Percentiles rank a stretch among this genome's conserved stretches.
Conservation (phyloP, 257 asterid species). For the Solanum arcanum region DNA sequence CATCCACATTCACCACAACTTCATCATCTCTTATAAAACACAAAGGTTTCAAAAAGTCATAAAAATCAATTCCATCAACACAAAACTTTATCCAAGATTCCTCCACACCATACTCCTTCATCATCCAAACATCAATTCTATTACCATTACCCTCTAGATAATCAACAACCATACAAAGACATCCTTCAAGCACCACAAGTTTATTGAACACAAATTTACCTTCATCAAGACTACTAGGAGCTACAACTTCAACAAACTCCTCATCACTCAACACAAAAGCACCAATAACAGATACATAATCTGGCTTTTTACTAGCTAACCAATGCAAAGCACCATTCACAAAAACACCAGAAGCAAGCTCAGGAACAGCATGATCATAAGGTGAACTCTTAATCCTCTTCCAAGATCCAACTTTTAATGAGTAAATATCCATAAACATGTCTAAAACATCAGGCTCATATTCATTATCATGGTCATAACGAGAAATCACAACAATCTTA, state of each 20-base stretch:
- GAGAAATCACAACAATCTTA: background rate
- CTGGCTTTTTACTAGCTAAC: slow-evolving; percentile 15
- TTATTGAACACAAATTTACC: slow-evolving; percentile 6
- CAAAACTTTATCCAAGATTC: slow-evolving; percentile 27
- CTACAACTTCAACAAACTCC: slow-evolving; percentile 25
- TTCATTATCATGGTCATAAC: background rate
- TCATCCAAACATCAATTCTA: slow-evolving; percentile 22
- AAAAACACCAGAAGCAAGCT: slow-evolving; percentile 13
- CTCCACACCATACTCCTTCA: slow-evolving; percentile 26
- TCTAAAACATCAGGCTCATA: background rate
- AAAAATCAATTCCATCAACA: background rate
- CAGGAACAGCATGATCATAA: slow-evolving; percentile 22
- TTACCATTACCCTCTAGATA: background rate
- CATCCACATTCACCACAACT: slow-evolving; percentile 10
- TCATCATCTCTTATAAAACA: slow-evolving; percentile 17
- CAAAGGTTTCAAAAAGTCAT: slow-evolving; percentile 2
- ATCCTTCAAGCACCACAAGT: slow-evolving; percentile 25
- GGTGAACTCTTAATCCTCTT: slow-evolving; percentile 26
- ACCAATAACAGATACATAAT: slow-evolving; percentile 23
- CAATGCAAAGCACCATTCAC: slow-evolving; percentile 34
- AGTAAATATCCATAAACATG: background rate
- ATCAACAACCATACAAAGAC: slow-evolving; percentile 32
- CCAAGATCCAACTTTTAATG: slow-evolving; percentile 6
- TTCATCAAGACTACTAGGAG: slow-evolving; percentile 14
- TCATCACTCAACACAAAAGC: slow-evolving; percentile 27